phyloP scores from a whole-genome alignment of 495 filamentous ascomycete genomes.

The Xylaria palmicola region DNA sequence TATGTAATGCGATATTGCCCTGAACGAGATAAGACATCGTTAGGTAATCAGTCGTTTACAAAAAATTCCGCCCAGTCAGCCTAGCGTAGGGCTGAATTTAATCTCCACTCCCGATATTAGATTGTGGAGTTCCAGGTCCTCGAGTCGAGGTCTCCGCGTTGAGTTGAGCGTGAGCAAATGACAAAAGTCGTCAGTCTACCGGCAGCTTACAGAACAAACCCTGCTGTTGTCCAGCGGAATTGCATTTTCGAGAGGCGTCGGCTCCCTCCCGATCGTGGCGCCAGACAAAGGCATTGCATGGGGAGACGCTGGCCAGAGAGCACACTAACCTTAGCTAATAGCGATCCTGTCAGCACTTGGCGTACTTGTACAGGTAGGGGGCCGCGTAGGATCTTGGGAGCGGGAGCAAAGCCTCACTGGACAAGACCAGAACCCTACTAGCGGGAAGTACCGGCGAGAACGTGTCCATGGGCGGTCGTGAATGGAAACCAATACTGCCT shows the following conservation, averaged over 20 bases:
- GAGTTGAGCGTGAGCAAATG: background rate
- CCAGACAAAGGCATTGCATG: background rate
- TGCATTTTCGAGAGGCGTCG: background rate
- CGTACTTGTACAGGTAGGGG: too few relatives aligned
- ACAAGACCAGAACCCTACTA: background rate
- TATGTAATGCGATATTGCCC: background rate
- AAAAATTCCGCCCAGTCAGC: background rate
- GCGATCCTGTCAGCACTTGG: constrained; percentile 6
- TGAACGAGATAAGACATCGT: background rate
- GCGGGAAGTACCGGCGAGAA: background rate
- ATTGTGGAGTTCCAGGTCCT: background rate
- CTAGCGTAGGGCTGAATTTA: constrained; percentile 11
- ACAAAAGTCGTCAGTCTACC: background rate
- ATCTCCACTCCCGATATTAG: constrained; percentile 1
- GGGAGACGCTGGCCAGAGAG: background rate
- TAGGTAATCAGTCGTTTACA: background rate
- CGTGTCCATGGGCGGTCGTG: background rate
- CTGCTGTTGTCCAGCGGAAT: background rate
- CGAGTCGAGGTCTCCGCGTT: background rate
- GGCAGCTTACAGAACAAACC: background rate
- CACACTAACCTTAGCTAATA: background rate
- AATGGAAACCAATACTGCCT: background rate
- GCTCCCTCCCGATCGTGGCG: constrained; percentile 17
- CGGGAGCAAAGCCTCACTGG: constrained; percentile 12
- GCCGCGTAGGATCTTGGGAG: constrained; percentile 7